Base-by-base conservation (phyloP, 495 filamentous ascomycete genomes). In the Xylaria palmicola region DNA sequence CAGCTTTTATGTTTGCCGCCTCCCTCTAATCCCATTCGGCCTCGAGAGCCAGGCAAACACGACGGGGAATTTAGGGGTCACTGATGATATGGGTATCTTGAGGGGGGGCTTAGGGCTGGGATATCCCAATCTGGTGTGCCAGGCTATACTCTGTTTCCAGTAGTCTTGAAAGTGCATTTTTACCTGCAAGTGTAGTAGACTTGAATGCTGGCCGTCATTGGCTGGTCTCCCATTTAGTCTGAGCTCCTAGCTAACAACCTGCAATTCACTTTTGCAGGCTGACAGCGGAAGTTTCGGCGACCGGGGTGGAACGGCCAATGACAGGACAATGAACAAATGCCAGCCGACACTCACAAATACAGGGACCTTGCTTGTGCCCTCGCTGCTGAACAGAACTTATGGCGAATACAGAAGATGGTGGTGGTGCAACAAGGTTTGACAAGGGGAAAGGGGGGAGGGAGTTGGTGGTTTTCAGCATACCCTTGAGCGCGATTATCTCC, bases 381-480 rank as follows among this genome's bases (percentile, higher is more conserved):
- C 39, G 37, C 39, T 45, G 56, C 40, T 37, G 20, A 43, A 45
- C 26, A 59, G 57, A 61, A 58, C 51, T 56, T 57, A 47, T 65
- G 50, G 69, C 55, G 59, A 52, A 67, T 56, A 58, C 68, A 64
- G 40, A 53, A 48, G 32, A 22, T 48, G 19, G 58, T 67, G 66
- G 32, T 48, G 19, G 58, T 67, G 66, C 37, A 65, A 51, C 50
- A 62, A 60, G 53, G 53, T 41, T 53, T 51, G 55, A 59, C 52
- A 62, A 63, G 54, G 55, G 34, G 44, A 40, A 56, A 55, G 53
- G 39, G 53, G 51, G 40, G 43, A 56, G 56, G 64, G 49, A 48
- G 27, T 72, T 63, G 66, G 64, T 72, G 69, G 68, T 69, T 65
- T 69, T 64, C 58, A 36, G 68, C 69, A 71, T 71, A 71, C 69